Evolutionary conservation across 306 rosid genomes (phyloP), one percentile per base, ranked within the genome.

Genomic region (Vachellia pachyceras): DNA sequence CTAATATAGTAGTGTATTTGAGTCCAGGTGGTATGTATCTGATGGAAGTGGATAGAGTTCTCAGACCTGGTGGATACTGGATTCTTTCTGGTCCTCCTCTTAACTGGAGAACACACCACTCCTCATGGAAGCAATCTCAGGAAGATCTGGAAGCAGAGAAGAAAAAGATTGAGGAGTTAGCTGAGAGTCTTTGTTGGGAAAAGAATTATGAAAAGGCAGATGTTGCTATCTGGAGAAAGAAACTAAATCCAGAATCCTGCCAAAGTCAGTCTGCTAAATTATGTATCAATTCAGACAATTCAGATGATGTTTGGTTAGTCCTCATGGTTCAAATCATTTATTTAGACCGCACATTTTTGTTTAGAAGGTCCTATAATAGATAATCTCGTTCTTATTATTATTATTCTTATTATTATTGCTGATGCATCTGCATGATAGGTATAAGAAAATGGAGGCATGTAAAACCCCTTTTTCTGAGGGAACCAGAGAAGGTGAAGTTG

Each of bases 61-160:
- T 95, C 36, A 91, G 98, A 84, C 99, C 98, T 25, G 99, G 99
- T 78, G 98, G 98, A 61, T 95, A 86, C 82, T 93, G 98, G 99
- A 84, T 95, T 83, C 82, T 95, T 79, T 93, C 97, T 79, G 97
- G 99, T 60, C 97, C 98, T 83, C 98, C 99, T 60, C 92, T 93
- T 79, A 95, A 95, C 74, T 95, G 97, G 98, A 93, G 91, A 85
- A 91, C 94, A 35, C 90, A 93, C 82, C 88, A 95, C 76, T 84
- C 88, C 79, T 88, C 90, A 12, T 90, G 99, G 97, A 88, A 95
- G 85, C 89, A 90, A 69, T 47, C 97, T 0, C 86, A 92, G 92
- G 98, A 93, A 83, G 98, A 92, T 54, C 74, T 82, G 60, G 88
- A 85, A 83, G 97, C 87, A 70, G 98, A 95, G 90, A 97, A 95